phyloP scores from a whole-genome alignment of 2,329 filamentous ascomycete species.

The Verticillium zaregamsianum region DNA sequence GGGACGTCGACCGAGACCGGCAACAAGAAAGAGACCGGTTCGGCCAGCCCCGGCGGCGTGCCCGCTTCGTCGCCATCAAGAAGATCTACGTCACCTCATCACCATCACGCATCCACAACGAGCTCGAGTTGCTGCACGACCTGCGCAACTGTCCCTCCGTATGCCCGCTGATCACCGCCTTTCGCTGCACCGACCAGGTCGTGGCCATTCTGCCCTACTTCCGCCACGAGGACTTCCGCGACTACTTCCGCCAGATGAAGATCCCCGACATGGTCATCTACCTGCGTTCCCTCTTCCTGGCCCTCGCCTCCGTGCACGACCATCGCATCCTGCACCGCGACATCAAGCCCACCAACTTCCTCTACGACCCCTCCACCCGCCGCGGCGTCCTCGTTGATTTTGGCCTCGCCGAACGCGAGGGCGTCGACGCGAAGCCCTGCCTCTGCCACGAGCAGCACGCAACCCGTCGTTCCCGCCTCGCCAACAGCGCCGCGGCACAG shows the following conservation, averaged over 20 bases:
- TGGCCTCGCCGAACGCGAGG: constrained; percentile 85
- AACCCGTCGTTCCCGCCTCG: constrained; percentile 57
- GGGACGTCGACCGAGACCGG: constrained; percentile 60
- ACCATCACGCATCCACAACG: constrained; percentile 88
- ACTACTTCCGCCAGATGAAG: constrained; percentile 89
- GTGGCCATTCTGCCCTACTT: constrained; percentile 95
- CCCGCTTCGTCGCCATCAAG: constrained; percentile 89
- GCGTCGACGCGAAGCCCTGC: constrained; percentile 74
- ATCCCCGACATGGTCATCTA: constrained; percentile 85
- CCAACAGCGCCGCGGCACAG: constrained; percentile 54
- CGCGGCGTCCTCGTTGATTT: constrained; percentile 97
- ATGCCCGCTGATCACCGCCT: constrained; percentile 95
- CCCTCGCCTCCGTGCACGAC: constrained; percentile 76
- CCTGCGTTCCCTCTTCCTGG: constrained; percentile 82
- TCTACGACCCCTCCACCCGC: constrained; percentile 78
- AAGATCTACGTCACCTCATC: constrained; percentile 99
- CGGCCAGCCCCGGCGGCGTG: constrained; percentile 31
- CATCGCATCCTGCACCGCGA: constrained; percentile 87
- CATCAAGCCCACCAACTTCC: constrained; percentile 96
- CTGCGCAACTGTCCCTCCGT: constrained; percentile 79
- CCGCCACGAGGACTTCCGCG: constrained; percentile 88
- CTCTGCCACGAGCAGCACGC: constrained; percentile 67
- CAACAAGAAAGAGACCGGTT: constrained; percentile 40
- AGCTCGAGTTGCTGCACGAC: constrained; percentile 88
- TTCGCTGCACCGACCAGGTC: constrained; percentile 89